These are phyloP conservation scores for Chaetomiaceae sp. DNA, from an alignment of 2,329 filamentous ascomycete species.

Conservation along the genomic window DNA sequence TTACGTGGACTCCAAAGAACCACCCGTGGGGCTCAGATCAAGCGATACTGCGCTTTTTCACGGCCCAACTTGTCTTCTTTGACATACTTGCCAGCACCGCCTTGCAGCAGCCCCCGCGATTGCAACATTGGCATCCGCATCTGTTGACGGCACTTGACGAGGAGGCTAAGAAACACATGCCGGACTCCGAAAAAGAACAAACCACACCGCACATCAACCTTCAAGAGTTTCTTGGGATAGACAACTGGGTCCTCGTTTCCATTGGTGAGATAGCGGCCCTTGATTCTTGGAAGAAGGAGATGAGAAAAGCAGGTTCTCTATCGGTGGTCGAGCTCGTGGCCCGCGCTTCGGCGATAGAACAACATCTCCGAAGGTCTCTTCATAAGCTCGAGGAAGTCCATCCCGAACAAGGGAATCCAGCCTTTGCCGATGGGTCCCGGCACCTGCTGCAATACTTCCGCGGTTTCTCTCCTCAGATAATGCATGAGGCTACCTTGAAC, in stretches of 20 bases:
- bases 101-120: conserved; percentile 32
- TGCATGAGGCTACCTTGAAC: conserved; percentile 17
- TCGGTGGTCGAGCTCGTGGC: conserved; percentile 43
- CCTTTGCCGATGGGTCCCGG: not conserved
- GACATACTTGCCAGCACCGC: conserved; percentile 36
- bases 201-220: conserved; percentile 38
- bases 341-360: conserved; percentile 41
- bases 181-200: conserved; percentile 14
- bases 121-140: conserved; percentile 31
- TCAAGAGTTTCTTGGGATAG: conserved; percentile 50
- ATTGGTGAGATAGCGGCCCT: conserved; percentile 52
- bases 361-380: conserved; percentile 34
- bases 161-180: conserved; percentile 29
- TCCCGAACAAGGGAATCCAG: not conserved
- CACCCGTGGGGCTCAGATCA: conserved; percentile 33
- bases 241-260: conserved; percentile 54
- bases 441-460: conserved; percentile 15
- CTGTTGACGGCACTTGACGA: conserved; percentile 23
- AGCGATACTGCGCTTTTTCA: conserved; percentile 33
- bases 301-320: conserved; percentile 40
- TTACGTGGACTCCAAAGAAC: conserved; percentile 12
- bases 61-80: conserved; percentile 33
- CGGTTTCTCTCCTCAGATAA: not conserved
- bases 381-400: conserved; percentile 27
- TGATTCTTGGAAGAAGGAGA: conserved; percentile 52